Conservation (phyloP, 139 green algal species). For the Mychonastes homosphaera region DNA sequence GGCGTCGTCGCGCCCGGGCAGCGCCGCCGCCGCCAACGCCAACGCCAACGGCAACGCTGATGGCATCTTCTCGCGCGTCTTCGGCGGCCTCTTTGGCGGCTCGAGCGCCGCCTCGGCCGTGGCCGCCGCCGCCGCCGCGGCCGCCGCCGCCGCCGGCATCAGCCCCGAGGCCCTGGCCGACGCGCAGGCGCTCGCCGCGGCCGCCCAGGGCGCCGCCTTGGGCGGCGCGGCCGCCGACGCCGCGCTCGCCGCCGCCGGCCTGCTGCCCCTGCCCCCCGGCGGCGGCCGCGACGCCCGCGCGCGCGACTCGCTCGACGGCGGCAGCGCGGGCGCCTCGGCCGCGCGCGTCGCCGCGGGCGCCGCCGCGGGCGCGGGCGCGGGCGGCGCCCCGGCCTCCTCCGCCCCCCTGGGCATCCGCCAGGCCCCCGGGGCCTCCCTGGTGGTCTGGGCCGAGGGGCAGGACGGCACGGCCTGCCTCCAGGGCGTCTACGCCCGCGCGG, state of each 20-base stretch:
- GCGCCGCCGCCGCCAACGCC: constrained; percentile 10
- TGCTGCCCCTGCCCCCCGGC: too few relatives aligned
- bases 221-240: too few relatives aligned
- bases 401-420: constrained; percentile 6
- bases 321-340: background rate
- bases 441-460: constrained; percentile 44
- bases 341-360: background rate
- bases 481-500: constrained; percentile 32
- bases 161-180: constrained; percentile 7
- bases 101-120: background rate
- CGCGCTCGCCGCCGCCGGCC: too few relatives aligned
- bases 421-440: constrained; percentile 34
- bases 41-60: too few relatives aligned
- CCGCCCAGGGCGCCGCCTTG: too few relatives aligned
- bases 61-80: constrained; percentile 38
- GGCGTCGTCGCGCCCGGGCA: background rate
- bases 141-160: constrained; percentile 3
- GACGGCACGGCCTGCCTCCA: constrained; percentile 26
- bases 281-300: too few relatives aligned
- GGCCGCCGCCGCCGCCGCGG: background rate
- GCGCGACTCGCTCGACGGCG: too few relatives aligned
- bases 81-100: constrained; percentile 13
- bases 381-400: background rate
- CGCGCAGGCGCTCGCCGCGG: too few relatives aligned
- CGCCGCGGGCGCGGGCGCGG: constrained; percentile 5